These are phyloP conservation scores for Vaccinium corymbosum DNA, from an alignment of 148 eudicot genomes.

Conservation along the genomic window DNA sequence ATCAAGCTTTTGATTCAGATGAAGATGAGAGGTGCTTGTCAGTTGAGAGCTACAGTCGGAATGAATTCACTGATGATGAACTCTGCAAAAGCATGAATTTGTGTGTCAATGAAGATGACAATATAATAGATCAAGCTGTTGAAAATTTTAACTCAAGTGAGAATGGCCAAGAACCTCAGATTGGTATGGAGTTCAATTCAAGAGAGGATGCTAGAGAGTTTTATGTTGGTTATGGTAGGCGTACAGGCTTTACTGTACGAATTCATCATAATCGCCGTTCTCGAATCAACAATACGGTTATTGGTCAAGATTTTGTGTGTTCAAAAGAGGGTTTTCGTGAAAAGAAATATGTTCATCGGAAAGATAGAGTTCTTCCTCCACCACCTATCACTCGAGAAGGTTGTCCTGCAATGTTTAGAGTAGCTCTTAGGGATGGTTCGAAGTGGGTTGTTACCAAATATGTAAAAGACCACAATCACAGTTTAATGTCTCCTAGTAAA, in stretches of 20 bases:
- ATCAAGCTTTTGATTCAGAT: slow-evolving; percentile 16
- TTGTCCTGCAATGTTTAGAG: slow-evolving; percentile 36
- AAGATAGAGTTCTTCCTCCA: slow-evolving; percentile 33
- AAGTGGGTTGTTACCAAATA: slow-evolving; percentile 36
- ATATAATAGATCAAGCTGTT: slow-evolving; percentile 7
- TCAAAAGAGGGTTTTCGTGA: slow-evolving; percentile 35
- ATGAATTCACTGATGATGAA: slow-evolving; percentile 22
- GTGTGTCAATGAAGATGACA: slow-evolving; percentile 19
- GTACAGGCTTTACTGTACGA: slow-evolving; percentile 31
- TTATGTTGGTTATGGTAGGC: slow-evolving; percentile 30
- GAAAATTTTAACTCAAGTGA: slow-evolving; percentile 3
- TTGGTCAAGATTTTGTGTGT: slow-evolving; percentile 41
- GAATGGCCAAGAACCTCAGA: slow-evolving; percentile 21
- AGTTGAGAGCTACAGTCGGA: slow-evolving; percentile 14
- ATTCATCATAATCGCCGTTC: slow-evolving; percentile 34
- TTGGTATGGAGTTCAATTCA: slow-evolving; percentile 33
- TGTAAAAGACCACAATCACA: slow-evolving; percentile 39
- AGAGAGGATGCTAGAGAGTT: slow-evolving; percentile 33
- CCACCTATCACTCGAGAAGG: slow-evolving; percentile 36
- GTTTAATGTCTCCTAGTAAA: slow-evolving; percentile 35
- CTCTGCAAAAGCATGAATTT: slow-evolving; percentile 9
- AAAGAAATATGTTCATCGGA: slow-evolving; percentile 28
- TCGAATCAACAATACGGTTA: slow-evolving; percentile 32
- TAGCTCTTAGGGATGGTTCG: slow-evolving; percentile 30
- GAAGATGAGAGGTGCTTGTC: slow-evolving; percentile 22